Base-by-base conservation (phyloP, 2,329 filamentous ascomycete genomes). In the Meredithiella fracta region DNA sequence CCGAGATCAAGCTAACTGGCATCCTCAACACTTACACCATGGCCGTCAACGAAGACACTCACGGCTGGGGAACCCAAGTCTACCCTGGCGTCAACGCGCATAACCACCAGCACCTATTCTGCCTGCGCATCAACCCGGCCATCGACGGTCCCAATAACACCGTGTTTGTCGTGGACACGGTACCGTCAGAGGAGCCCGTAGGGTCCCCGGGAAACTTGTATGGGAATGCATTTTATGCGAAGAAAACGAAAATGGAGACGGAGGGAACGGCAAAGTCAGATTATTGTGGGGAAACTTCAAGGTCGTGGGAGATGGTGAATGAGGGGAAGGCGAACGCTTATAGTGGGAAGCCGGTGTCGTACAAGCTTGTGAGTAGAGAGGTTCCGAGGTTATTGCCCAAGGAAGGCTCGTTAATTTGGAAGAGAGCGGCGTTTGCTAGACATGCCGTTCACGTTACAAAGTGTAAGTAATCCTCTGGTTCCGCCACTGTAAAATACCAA, bases 31-130 rank as follows among this genome's bases (percentile, higher is more conserved):
- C 90, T 0, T 95, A 94, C 63, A 73, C 82, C 25, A 83, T 95
- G 75, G 79, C 82, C 62, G 79, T 82, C 0, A 85, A 80, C 50
- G 89, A 95, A 68, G 86, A 92, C 60, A 84, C 85, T 7, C 73
- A 85, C 29, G 87, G 86, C 59, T 95, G 87, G 86, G 90, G 90
- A 57, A 94, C 89, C 0, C 83, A 94, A 67, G 90, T 96, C 7
- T 92, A 91, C 64, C 86, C 87, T 0, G 74, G 86, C 42, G 88
- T 95, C 64, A 94, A 95, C 64, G 90, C 90, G 0, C 90, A 95
- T 71, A 95, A 95, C 71, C 90, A 96, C 68, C 89, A 96, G 69
- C 90, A 96, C 67, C 76, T 96, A 31, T 96, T 96, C 78, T 95
- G 88, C 65, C 72, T 96, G 47, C 86, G 90, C 44, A 73, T 95